phyloP scores from a whole-genome alignment of 768 basidiomycete species.

The Leccinum disarticulatum region DNA sequence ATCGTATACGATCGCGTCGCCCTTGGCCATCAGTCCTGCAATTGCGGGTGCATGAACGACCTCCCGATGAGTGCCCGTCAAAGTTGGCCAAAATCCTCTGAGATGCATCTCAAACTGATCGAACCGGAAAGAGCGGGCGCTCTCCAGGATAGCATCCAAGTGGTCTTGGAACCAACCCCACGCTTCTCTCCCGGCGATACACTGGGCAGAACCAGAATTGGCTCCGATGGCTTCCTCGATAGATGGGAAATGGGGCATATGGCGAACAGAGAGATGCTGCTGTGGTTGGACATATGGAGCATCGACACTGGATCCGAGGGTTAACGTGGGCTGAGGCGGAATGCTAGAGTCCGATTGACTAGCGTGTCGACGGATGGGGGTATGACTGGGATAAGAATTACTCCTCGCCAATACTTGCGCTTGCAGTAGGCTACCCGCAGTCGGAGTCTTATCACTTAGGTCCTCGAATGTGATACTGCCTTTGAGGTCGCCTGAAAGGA shows the following conservation, averaged over 20 bases:
- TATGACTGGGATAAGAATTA: slow-evolving; percentile 61
- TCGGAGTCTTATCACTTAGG: slow-evolving; percentile 82
- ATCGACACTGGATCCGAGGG: slow-evolving; percentile 45
- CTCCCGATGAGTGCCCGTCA: slow-evolving; percentile 76
- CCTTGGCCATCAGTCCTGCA: slow-evolving; percentile 85
- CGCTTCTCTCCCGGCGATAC: slow-evolving; percentile 78
- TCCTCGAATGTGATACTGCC: slow-evolving; percentile 58
- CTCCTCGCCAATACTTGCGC: slow-evolving; percentile 64
- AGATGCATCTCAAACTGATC: slow-evolving; percentile 90
- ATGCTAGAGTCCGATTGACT: slow-evolving; percentile 57
- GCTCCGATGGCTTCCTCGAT: slow-evolving; percentile 83
- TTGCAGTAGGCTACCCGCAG: slow-evolving; percentile 72
- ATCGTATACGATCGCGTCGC: slow-evolving; percentile 88
- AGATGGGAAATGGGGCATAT: slow-evolving; percentile 77
- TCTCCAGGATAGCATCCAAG: slow-evolving; percentile 78
- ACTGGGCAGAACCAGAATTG: slow-evolving; percentile 72
- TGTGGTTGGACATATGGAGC: slow-evolving; percentile 49
- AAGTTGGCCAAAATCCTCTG: slow-evolving; percentile 79
- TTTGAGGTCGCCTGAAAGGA: slow-evolving; percentile 64
- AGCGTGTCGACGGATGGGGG: slow-evolving; percentile 72
- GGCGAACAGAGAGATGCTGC: slow-evolving; percentile 64
- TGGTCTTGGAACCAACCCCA: slow-evolving; percentile 95
- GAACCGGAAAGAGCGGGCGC: slow-evolving; percentile 73
- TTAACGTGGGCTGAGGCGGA: slow-evolving; percentile 56
- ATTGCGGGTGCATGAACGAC: slow-evolving; percentile 88